Conservation (phyloP, 78 protist genomes). For the Acrasis kona region DNA sequence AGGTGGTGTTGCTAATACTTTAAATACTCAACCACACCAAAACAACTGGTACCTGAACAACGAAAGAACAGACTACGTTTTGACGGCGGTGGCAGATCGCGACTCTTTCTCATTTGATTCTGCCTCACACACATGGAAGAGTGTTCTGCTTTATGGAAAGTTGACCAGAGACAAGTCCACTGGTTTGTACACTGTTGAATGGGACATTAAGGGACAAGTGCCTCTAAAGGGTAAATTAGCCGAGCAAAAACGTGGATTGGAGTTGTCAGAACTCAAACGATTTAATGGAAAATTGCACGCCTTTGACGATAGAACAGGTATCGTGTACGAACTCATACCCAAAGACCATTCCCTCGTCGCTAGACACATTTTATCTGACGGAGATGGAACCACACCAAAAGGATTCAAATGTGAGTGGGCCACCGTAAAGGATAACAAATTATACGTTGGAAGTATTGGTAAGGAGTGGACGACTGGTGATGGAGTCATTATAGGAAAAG, state of each 20-base stretch:
- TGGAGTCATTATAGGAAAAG: constrained; percentile 13
- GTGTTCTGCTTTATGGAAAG: background rate
- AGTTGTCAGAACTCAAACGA: constrained; percentile 25
- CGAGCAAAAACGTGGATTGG: constrained; percentile 50
- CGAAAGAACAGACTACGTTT: too few relatives aligned
- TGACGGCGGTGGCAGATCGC: background rate
- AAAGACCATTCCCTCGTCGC: constrained; percentile 7
- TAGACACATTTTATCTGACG: constrained; percentile 4
- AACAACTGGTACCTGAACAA: too few relatives aligned
- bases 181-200: background rate
- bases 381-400: constrained; percentile 29
- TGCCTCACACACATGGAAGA: background rate
- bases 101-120: background rate
- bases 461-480: constrained; percentile 28
- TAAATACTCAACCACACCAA: too few relatives aligned
- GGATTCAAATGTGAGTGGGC: constrained; percentile 50
- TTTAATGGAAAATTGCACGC: constrained; percentile 30
- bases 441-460: constrained; percentile 40
- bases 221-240: background rate
- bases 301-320: constrained; percentile 42
- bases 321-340: constrained; percentile 33
- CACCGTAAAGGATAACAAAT: constrained; percentile 27
- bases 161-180: background rate
- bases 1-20: too few relatives aligned
- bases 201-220: background rate